phyloP scores from a whole-genome alignment of 2,329 filamentous ascomycete species.

The Madurella mycetomatis region DNA sequence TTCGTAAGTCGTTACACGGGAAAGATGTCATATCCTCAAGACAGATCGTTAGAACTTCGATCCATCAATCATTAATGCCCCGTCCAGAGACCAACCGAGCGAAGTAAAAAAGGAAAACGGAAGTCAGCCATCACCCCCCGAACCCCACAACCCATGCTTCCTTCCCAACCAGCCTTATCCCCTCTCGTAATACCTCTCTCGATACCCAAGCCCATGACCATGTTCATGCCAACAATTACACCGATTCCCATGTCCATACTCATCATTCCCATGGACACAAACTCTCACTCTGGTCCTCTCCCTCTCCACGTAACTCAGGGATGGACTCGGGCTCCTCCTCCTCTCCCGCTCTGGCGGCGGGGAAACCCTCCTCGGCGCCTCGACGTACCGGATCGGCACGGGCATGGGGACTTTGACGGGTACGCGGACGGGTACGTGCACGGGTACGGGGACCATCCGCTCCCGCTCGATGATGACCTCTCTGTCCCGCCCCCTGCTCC shows the following conservation, averaged over 20 bases:
- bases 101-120: too few species aligned
- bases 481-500: conserved; percentile 31
- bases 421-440: conserved; percentile 31
- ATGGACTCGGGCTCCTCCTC: conserved; percentile 26
- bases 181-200: not conserved
- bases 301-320: conserved; percentile 7
- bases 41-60: too few species aligned
- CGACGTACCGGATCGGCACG: conserved; percentile 51
- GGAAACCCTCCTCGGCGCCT: conserved; percentile 47
- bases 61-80: too few species aligned
- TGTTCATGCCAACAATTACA: not conserved
- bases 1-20: too few species aligned
- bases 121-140: not conserved
- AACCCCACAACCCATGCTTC: not conserved
- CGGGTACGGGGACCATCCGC: conserved; percentile 36
- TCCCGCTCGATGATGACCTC: conserved; percentile 53
- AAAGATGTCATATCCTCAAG: too few species aligned
- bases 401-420: conserved; percentile 36
- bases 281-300: conserved; percentile 13
- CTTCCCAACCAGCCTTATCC: not conserved
- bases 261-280: not conserved
- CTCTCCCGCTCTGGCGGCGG: conserved; percentile 32
- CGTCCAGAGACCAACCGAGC: too few species aligned
- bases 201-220: not conserved
- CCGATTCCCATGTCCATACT: not conserved